A percentile compares a stretch with the other conserved stretches of the same genome.
These are phyloP conservation scores for Coniochaeta pulveracea DNA, from an alignment of 2,329 filamentous ascomycete species.

Conservation along the genomic window DNA sequence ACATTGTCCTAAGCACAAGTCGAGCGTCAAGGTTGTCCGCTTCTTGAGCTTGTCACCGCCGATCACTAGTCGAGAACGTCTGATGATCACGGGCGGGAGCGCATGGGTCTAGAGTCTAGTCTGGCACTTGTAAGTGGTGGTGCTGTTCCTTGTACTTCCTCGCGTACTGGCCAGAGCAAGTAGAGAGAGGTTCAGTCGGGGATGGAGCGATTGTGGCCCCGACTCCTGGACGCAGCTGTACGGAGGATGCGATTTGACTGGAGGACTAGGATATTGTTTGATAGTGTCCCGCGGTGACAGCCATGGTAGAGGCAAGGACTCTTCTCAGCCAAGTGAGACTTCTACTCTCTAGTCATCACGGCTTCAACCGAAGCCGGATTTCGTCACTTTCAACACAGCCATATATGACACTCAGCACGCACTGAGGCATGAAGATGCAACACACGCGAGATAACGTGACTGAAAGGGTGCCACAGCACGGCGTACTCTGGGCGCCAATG, in stretches of 20 bases:
- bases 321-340: no score
- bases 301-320: background rate
- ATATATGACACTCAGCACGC: no score
- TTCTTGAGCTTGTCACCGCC: no score
- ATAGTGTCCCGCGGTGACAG: background rate
- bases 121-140: no score
- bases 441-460: constrained; percentile 3
- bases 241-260: background rate
- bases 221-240: background rate
- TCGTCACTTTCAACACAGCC: no score
- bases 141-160: background rate
- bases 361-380: no score
- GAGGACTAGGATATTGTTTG: background rate
- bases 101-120: background rate
- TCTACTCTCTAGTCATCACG: no score
- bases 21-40: no score
- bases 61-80: background rate
- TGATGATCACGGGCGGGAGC: background rate
- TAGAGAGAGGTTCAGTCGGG: background rate
- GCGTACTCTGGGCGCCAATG: constrained; percentile 1
- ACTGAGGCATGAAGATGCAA: background rate
- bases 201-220: background rate
- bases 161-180: background rate
- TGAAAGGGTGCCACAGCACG: background rate
- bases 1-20: background rate